Evolutionary conservation across 345 rosid species (phyloP).

Genomic region (Citrus maxima): DNA sequence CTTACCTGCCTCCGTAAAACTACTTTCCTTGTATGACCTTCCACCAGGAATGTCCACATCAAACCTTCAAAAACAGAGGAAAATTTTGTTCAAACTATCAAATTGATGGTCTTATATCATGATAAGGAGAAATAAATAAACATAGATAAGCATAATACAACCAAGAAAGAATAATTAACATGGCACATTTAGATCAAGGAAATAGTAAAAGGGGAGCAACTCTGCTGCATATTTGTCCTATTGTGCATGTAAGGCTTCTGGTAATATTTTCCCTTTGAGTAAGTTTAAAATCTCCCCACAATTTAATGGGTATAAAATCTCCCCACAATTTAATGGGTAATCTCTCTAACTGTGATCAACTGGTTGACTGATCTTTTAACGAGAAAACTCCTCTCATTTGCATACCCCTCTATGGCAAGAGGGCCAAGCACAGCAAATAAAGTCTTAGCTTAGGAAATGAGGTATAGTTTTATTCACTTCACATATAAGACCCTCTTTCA

Average conservation of each 20-base stretch:
- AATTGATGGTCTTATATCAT: background rate
- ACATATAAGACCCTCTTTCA: background rate
- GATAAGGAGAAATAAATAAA: background rate
- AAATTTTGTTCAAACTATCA: background rate
- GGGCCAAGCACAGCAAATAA: background rate
- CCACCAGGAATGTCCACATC: constrained; percentile 96
- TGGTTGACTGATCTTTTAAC: background rate
- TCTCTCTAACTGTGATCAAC: background rate
- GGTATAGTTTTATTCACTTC: background rate
- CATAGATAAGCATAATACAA: background rate
- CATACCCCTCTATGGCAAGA: background rate
- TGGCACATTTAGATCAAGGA: background rate
- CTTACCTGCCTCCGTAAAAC: constrained; percentile 86
- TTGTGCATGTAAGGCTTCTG: background rate
- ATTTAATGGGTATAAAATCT: background rate
- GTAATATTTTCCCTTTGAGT: background rate
- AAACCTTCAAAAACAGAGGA: constrained; percentile 48
- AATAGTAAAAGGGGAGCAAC: background rate
- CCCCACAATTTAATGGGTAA: background rate
- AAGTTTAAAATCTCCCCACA: background rate
- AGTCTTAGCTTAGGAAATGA: background rate
- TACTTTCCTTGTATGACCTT: constrained; percentile 75
- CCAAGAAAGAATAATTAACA: background rate
- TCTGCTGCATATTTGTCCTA: background rate
- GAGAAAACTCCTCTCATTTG: background rate